phyloP scores from a whole-genome alignment of 2,329 filamentous ascomycete genomes.

The Fusarium denticulatum region DNA sequence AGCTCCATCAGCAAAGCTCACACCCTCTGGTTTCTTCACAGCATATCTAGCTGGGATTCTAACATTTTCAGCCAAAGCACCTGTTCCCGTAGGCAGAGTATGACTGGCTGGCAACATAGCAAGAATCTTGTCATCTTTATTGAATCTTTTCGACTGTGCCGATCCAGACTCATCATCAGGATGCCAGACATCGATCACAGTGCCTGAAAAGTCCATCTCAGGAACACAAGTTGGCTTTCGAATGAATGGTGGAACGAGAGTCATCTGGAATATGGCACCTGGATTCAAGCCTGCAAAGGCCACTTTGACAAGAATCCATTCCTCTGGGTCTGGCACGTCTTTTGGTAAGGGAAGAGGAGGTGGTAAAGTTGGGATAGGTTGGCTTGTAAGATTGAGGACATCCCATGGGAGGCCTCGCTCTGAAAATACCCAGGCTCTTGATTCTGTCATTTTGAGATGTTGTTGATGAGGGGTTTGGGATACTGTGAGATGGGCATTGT shows the following conservation, averaged over 20 bases:
- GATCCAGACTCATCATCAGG: slow-evolving; percentile 28
- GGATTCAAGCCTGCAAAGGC: slow-evolving; percentile 58
- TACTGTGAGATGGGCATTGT: not conserved
- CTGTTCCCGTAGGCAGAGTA: slow-evolving; percentile 41
- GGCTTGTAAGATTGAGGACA: not conserved
- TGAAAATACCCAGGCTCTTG: slow-evolving; percentile 1
- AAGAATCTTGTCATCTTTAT: not conserved
- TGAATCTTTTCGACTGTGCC: slow-evolving; percentile 10
- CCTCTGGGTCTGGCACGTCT: slow-evolving; percentile 41
- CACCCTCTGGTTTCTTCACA: slow-evolving; percentile 45
- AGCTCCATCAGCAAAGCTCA: slow-evolving; percentile 48
- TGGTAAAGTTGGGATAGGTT: not conserved
- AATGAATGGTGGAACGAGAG: slow-evolving; percentile 52
- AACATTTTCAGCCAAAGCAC: slow-evolving; percentile 54
- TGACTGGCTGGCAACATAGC: slow-evolving; percentile 1
- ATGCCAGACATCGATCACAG: slow-evolving; percentile 50
- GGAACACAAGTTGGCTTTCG: slow-evolving; percentile 51
- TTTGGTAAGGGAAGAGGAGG: slow-evolving; percentile 41
- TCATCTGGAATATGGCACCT: slow-evolving; percentile 54
- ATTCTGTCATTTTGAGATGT: not conserved
- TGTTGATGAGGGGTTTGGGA: not conserved
- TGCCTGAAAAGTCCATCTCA: slow-evolving; percentile 57
- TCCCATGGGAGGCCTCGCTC: not conserved
- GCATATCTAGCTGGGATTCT: slow-evolving; percentile 49
- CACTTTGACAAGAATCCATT: slow-evolving; percentile 54